phyloP scores from a whole-genome alignment of 768 basidiomycete genomes.

The Nidularia pulvinata region DNA sequence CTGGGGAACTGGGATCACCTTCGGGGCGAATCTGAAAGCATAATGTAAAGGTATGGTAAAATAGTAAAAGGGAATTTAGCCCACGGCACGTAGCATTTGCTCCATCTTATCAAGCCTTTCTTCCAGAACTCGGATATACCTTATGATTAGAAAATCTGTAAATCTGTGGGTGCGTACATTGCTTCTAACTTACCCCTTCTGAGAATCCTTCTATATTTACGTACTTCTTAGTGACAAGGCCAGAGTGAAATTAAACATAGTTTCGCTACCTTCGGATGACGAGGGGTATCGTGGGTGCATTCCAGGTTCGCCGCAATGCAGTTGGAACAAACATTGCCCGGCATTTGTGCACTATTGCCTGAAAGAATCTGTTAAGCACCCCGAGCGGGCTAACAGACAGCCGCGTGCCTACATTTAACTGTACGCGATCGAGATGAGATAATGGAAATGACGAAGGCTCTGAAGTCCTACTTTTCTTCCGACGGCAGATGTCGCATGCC shows the following conservation, averaged over 20 bases:
- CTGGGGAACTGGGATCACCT: not conserved
- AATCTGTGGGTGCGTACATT: not conserved
- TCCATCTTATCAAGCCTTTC: slow-evolving; percentile 25
- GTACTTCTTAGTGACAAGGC: not conserved
- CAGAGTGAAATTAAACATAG: slow-evolving; percentile 15
- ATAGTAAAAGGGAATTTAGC: not conserved
- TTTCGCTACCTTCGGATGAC: slow-evolving; percentile 34
- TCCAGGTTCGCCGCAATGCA: slow-evolving; percentile 44
- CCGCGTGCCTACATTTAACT: no score
- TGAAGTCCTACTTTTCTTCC: slow-evolving; percentile 33
- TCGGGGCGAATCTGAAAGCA: not conserved
- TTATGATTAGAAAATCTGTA: not conserved
- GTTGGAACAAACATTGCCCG: slow-evolving; percentile 53
- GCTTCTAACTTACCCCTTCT: slow-evolving; percentile 23
- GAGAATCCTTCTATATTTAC: slow-evolving; percentile 25
- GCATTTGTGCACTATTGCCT: slow-evolving; percentile 67
- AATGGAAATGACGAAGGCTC: no score
- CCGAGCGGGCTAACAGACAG: no score
- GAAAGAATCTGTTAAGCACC: slow-evolving; percentile 1
- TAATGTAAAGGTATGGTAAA: not conserved
- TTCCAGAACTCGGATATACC: slow-evolving; percentile 27
- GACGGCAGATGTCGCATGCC: slow-evolving; percentile 46
- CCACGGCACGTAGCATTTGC: slow-evolving; percentile 19
- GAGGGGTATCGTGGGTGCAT: slow-evolving; percentile 57
- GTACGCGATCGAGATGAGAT: no score